Conservation (phyloP, 768 basidiomycete species). For the Russula earlei region DNA sequence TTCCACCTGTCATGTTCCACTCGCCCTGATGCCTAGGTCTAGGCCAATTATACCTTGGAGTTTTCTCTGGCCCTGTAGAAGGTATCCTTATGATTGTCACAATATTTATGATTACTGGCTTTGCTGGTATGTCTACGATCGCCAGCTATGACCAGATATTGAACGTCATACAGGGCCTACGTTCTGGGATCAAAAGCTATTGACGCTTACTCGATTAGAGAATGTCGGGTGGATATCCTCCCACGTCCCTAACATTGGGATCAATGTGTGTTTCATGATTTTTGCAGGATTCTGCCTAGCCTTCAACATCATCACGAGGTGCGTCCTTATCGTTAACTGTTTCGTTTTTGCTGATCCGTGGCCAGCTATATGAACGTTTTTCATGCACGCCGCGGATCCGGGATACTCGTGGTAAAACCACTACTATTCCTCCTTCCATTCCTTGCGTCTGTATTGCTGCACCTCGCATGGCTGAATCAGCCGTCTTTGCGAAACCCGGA, state of each 20-base stretch:
- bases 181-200: conserved; percentile 71
- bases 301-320: conserved; percentile 76
- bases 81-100: conserved; percentile 80
- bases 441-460: conserved; percentile 54
- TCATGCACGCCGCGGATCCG: conserved; percentile 37
- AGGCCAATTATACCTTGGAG: conserved; percentile 85
- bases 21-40: conserved; percentile 1
- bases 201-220: conserved; percentile 49
- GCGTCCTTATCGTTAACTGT: not conserved
- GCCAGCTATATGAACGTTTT: conserved; percentile 78
- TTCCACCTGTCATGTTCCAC: not conserved
- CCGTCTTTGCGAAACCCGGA: conserved; percentile 49
- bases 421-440: conserved; percentile 76
- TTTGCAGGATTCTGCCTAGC: conserved; percentile 60
- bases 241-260: conserved; percentile 51
- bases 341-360: not conserved
- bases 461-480: conserved; percentile 74
- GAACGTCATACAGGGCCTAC: conserved; percentile 44
- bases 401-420: conserved; percentile 41
- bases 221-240: conserved; percentile 37
- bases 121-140: conserved; percentile 44
- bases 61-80: conserved; percentile 93
- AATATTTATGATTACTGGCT: conserved; percentile 71
- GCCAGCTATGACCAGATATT: not conserved
- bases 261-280: conserved; percentile 86